phyloP scores from a whole-genome alignment of 305 asterid genomes.

The Fraxinus velutina region DNA sequence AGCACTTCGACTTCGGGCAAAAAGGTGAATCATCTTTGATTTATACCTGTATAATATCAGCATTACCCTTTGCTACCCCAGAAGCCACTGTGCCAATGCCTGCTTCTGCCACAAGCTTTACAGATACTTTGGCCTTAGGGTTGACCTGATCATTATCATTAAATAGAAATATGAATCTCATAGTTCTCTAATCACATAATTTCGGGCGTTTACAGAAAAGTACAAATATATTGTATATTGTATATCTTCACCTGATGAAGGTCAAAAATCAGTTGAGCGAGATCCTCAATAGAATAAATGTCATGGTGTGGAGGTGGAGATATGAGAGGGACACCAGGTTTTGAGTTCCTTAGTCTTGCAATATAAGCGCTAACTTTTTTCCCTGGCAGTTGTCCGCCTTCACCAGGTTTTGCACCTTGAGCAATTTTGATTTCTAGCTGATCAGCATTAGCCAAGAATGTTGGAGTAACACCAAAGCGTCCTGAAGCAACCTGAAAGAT shows the following conservation, averaged over 20 bases:
- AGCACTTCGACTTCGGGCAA: not conserved
- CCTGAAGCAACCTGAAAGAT: slow-evolving; percentile 90
- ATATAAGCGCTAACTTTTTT: slow-evolving; percentile 97
- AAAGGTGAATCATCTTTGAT: slow-evolving; percentile 3
- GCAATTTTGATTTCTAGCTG: slow-evolving; percentile 96
- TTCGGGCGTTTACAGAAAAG: not conserved
- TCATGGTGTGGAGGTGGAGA: slow-evolving; percentile 99
- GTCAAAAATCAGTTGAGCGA: slow-evolving; percentile 95
- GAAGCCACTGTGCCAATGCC: slow-evolving; percentile 99
- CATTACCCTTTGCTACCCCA: slow-evolving; percentile 99
- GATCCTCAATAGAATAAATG: slow-evolving; percentile 98
- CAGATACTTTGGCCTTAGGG: slow-evolving; percentile 95
- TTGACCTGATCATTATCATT: slow-evolving; percentile 60
- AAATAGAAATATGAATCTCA: slow-evolving; percentile 21
- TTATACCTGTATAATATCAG: slow-evolving; percentile 89
- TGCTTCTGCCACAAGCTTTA: slow-evolving; percentile 97
- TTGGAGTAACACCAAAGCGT: slow-evolving; percentile 98
- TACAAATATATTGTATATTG: not conserved
- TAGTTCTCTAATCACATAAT: slow-evolving; percentile 8
- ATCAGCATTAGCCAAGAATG: slow-evolving; percentile 94
- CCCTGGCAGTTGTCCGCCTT: slow-evolving; percentile 99
- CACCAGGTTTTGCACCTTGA: slow-evolving; percentile 99
- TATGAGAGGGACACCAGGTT: slow-evolving; percentile 99
- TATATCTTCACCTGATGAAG: slow-evolving; percentile 78
- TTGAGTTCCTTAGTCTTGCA: slow-evolving; percentile 92